Base-by-base conservation (phyloP, 2,329 filamentous ascomycete species). In the Fusarium veterinarium region DNA sequence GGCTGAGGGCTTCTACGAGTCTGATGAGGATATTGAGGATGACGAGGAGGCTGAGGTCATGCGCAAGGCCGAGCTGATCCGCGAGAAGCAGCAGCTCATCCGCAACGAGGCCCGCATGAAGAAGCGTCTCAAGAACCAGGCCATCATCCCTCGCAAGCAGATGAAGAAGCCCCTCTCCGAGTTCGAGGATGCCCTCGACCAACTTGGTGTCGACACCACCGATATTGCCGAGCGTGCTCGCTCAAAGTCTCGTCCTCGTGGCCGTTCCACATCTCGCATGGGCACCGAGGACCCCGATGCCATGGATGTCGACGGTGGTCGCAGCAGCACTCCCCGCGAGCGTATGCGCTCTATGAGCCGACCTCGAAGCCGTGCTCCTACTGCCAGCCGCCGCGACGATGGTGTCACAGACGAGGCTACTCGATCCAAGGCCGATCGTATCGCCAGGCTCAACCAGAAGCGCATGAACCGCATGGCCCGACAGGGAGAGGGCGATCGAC, bases 391-490 rank as follows among this genome's bases (percentile, higher is more conserved):
- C 79, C 88, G 90, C 70, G 91, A 92, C 33, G 93, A 95, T 73
- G 94, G 94, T 84, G 91, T 98, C 45, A 88, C 87, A 66, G 89
- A 93, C 79, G 89, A 90, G 73, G 83, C 81, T 60, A 86, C 89
- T 55, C 89, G 93, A 75, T 88, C 87, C 67, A 97, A 95, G 89
- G 95, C 94, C 41, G 95, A 97, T 83, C 91, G 92, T 79, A 86
- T 97, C 81, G 89, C 91, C 80, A 98, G 97, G 89, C 85, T 99
- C 81, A 89, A 91, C 78, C 97, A 99, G 91, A 95, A 95, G 89
- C 95, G 95, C 90, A 98, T 97, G 95, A 99, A 99, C 87, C 91
- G 95, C 74, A 96, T 97, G 92, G 96, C 96, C 48, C 91, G 95
- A 83, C 94, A 97, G 88, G 96, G 96, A 87, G 96, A 99, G 86